Percentiles rank a stretch among this genome's conserved stretches.
phyloP scores from a whole-genome alignment of 768 basidiomycete genomes.

The Serendipita vermifera region DNA sequence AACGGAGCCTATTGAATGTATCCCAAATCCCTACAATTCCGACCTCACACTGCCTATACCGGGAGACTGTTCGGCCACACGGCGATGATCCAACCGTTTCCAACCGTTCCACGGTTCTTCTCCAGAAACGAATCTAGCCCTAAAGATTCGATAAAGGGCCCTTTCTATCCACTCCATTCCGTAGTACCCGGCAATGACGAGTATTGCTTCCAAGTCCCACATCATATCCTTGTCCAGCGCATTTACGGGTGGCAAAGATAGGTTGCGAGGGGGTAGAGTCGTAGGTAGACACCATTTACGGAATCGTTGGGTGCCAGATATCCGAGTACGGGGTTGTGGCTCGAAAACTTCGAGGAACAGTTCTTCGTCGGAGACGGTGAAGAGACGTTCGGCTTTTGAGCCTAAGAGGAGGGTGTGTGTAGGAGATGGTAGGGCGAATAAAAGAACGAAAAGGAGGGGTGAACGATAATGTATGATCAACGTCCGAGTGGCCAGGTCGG shows the following conservation, averaged over 20 bases:
- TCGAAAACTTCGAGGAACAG: conserved; percentile 30
- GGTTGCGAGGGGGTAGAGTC: conserved; percentile 13
- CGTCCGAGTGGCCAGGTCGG: conserved; percentile 12
- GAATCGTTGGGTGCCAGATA: background rate
- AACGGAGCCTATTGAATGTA: too few species aligned
- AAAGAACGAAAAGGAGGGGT: conserved; percentile 35
- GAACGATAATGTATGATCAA: conserved; percentile 35
- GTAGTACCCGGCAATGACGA: conserved; percentile 20
- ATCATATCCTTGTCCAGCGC: conserved; percentile 17
- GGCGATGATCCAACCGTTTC: conserved; percentile 22
- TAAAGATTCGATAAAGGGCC: conserved; percentile 25
- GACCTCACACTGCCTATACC: conserved; percentile 19
- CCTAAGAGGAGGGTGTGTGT: conserved; percentile 32
- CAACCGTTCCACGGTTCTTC: conserved; percentile 44
- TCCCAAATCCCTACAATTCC: too few species aligned
- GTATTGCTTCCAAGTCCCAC: conserved; percentile 13
- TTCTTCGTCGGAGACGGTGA: conserved; percentile 22
- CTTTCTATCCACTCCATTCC: conserved; percentile 28
- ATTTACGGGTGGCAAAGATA: conserved; percentile 21
- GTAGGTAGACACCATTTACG: background rate
- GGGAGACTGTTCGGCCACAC: background rate
- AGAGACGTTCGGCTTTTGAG: conserved; percentile 24
- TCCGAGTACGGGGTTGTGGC: background rate
- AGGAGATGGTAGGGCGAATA: conserved; percentile 34
- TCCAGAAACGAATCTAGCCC: conserved; percentile 38